Conservation (phyloP, 768 basidiomycete species). For the Kondoa subrosea region DNA sequence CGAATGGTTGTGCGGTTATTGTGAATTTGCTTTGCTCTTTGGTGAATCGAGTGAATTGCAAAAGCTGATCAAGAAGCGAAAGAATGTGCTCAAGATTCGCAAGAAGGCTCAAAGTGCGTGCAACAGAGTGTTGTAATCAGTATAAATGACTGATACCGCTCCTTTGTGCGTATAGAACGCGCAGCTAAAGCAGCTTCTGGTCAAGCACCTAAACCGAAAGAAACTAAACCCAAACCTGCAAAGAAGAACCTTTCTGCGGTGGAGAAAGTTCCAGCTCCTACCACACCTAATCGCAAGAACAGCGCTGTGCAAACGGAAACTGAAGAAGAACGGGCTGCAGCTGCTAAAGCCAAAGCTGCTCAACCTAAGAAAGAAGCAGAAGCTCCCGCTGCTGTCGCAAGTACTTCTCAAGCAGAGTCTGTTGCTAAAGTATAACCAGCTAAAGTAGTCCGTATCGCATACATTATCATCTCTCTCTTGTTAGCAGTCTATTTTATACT, state of each 20-base stretch:
- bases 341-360: not conserved
- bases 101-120: slow-evolving; percentile 39
- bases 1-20: slow-evolving; percentile 87
- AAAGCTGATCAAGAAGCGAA: slow-evolving; percentile 50
- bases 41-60: slow-evolving; percentile 57
- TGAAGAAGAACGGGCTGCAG: not conserved
- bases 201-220: not conserved
- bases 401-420: too few species aligned
- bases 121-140: not conserved
- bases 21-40: slow-evolving; percentile 83
- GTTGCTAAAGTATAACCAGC: too few species aligned
- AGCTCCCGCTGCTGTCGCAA: not conserved
- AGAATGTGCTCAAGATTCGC: slow-evolving; percentile 57
- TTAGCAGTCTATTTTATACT: too few species aligned
- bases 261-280: not conserved
- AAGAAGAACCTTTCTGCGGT: not conserved
- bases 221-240: not conserved
- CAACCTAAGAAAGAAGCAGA: not conserved
- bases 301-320: not conserved
- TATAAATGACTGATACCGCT: not conserved
- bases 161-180: not conserved
- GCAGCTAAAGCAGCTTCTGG: not conserved
- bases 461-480: too few species aligned
- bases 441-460: too few species aligned
- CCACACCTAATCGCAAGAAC: not conserved